Percentiles rank a stretch among this genome's conserved stretches.
Conservation (phyloP, 441 rosid genomes). For the Adansonia madagascariensis region DNA sequence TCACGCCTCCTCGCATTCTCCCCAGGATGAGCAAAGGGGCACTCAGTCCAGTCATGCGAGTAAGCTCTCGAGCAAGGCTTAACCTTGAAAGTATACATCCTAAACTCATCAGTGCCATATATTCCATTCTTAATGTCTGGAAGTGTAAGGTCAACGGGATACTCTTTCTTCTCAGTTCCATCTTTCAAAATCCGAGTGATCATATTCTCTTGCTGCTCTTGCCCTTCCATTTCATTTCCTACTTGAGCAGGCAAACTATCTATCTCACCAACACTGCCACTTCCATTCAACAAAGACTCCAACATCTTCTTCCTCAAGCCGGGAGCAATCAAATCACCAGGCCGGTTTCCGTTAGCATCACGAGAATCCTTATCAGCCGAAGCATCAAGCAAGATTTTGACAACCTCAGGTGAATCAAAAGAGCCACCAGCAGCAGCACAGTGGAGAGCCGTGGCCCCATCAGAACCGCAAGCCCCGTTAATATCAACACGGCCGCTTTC, state of each 20-base stretch:
- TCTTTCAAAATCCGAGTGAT: conserved; percentile 48
- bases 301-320: conserved; percentile 50
- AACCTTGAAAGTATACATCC: conserved; percentile 74
- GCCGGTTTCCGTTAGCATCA: conserved; percentile 54
- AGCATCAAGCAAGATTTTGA: conserved; percentile 52
- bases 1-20: conserved; percentile 83
- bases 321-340: conserved; percentile 52
- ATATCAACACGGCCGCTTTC: conserved; percentile 55
- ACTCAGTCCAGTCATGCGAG: conserved; percentile 83
- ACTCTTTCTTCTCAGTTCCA: conserved; percentile 61
- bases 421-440: conserved; percentile 68
- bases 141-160: conserved; percentile 62
- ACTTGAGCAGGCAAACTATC: conserved; percentile 34
- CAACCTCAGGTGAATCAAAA: conserved; percentile 44
- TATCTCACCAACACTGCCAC: conserved; percentile 30
- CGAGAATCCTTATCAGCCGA: conserved; percentile 50
- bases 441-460: conserved; percentile 70
- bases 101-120: conserved; percentile 68
- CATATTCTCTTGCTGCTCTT: conserved; percentile 42
- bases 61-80: conserved; percentile 84
- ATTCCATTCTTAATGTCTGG: conserved; percentile 70
- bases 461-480: conserved; percentile 58
- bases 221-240: conserved; percentile 38
- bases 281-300: conserved; percentile 45
- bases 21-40: conserved; percentile 80